phyloP scores from a whole-genome alignment of 108 stramenopile species.

The Cyclotella choctawhatcheeana region DNA sequence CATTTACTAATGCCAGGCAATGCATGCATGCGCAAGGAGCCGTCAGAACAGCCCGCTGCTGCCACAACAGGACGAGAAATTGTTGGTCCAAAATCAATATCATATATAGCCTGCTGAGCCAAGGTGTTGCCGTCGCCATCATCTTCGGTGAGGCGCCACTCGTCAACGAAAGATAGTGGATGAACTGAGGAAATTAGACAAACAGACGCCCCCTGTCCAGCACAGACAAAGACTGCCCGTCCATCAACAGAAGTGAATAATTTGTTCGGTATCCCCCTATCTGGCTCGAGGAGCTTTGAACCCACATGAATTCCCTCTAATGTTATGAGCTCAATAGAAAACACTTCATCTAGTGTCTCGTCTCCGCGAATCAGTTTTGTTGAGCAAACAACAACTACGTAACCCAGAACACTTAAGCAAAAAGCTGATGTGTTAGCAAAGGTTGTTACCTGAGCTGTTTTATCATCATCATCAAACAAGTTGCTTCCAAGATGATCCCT shows the following conservation, averaged over 20 bases:
- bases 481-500: conserved; percentile 34
- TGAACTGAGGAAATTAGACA: conserved; percentile 77
- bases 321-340: conserved; percentile 79
- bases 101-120: conserved; percentile 51
- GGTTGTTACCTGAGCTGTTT: conserved; percentile 32
- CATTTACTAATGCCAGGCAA: conserved; percentile 84
- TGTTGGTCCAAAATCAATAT: conserved; percentile 90
- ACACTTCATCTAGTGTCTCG: conserved; percentile 57
- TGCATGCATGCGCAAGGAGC: conserved; percentile 83
- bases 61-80: conserved; percentile 84
- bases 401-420: conserved; percentile 81
- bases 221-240: conserved; percentile 81
- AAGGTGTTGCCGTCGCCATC: conserved; percentile 35
- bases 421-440: conserved; percentile 76
- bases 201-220: conserved; percentile 75
- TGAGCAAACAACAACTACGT: conserved; percentile 82
- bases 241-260: conserved; percentile 79
- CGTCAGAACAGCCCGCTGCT: conserved; percentile 85
- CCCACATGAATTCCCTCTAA: conserved; percentile 79
- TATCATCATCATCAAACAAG: conserved; percentile 35
- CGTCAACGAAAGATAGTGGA: conserved; percentile 78
- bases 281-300: conserved; percentile 69
- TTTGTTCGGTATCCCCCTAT: conserved; percentile 74
- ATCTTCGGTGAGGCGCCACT: conserved; percentile 84
- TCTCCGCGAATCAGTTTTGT: conserved; percentile 43